Conservation (phyloP, 768 basidiomycete genomes). For the Suillus paluster region DNA sequence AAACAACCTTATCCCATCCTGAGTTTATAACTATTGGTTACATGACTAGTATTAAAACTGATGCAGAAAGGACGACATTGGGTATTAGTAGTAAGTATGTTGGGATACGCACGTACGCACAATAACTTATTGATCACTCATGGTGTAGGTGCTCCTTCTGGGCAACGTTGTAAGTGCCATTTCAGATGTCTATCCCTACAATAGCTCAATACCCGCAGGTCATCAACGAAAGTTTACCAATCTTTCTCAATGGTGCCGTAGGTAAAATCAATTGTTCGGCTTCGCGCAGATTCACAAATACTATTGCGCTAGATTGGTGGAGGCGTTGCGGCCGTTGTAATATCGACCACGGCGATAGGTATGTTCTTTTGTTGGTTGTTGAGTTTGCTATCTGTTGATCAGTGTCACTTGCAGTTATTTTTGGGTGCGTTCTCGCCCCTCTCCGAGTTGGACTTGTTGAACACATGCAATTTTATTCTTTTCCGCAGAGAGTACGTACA, state of each 20-base stretch:
- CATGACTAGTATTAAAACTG: conserved; percentile 50
- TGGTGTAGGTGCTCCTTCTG: conserved; percentile 73
- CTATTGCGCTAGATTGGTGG: conserved; percentile 52
- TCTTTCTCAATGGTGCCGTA: conserved; percentile 77
- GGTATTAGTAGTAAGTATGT: conserved; percentile 88
- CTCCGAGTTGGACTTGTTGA: background rate
- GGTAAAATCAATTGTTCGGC: conserved; percentile 16
- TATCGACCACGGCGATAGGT: conserved; percentile 69
- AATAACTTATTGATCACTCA: conserved; percentile 11
- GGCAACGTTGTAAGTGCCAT: conserved; percentile 75
- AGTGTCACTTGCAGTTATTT: conserved; percentile 63
- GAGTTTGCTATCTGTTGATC: conserved; percentile 9
- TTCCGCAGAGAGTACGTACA: conserved; percentile 41
- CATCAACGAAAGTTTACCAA: conserved; percentile 82
- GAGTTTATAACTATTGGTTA: conserved; percentile 10
- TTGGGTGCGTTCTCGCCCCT: conserved; percentile 58
- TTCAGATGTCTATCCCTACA: background rate
- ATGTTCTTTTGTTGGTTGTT: conserved; percentile 24
- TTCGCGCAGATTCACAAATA: background rate
- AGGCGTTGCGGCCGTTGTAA: conserved; percentile 73
- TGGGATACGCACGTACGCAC: background rate
- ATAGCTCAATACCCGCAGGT: conserved; percentile 49
- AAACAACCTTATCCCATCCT: background rate
- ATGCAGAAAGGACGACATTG: conserved; percentile 80
- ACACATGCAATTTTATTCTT: background rate